Evolutionary conservation across 768 basidiomycete genomes (phyloP).

Genomic region (Exidia glandulosa): DNA sequence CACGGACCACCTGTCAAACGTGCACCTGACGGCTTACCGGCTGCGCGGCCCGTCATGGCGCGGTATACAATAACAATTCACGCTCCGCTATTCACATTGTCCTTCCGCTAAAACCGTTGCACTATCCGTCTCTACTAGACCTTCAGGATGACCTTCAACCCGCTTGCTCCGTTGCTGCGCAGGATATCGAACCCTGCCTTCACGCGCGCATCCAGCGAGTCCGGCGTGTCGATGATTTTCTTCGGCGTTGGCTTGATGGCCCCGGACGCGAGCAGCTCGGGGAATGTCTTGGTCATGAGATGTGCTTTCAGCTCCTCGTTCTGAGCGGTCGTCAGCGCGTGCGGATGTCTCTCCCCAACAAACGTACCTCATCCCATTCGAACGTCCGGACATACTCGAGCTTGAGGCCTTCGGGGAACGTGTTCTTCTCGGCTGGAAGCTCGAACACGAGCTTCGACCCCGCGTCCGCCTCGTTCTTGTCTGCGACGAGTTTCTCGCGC

Average conservation of each 20-base stretch:
- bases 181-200: slow-evolving; percentile 31
- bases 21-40: no score
- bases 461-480: slow-evolving; percentile 12
- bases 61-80: no score
- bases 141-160: slow-evolving; percentile 39
- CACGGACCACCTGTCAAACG: no score
- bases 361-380: slow-evolving; percentile 27
- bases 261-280: slow-evolving; percentile 26
- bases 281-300: slow-evolving; percentile 35
- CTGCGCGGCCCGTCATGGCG: no score
- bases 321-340: slow-evolving; percentile 13
- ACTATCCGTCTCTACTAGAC: no score
- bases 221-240: slow-evolving; percentile 26
- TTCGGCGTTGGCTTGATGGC: slow-evolving; percentile 33
- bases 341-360: background rate
- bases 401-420: slow-evolving; percentile 27
- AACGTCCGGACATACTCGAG: slow-evolving; percentile 32
- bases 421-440: slow-evolving; percentile 24
- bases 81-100: no score
- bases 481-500: slow-evolving; percentile 20
- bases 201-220: slow-evolving; percentile 29
- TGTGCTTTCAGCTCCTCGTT: slow-evolving; percentile 31
- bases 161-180: slow-evolving; percentile 36
- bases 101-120: no score
- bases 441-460: slow-evolving; percentile 11